A percentile compares a stretch with the other conserved stretches of the same genome.
Evolutionary conservation across 2,329 filamentous ascomycete species (phyloP).

Genomic region (Epichloe brachyelytri): DNA sequence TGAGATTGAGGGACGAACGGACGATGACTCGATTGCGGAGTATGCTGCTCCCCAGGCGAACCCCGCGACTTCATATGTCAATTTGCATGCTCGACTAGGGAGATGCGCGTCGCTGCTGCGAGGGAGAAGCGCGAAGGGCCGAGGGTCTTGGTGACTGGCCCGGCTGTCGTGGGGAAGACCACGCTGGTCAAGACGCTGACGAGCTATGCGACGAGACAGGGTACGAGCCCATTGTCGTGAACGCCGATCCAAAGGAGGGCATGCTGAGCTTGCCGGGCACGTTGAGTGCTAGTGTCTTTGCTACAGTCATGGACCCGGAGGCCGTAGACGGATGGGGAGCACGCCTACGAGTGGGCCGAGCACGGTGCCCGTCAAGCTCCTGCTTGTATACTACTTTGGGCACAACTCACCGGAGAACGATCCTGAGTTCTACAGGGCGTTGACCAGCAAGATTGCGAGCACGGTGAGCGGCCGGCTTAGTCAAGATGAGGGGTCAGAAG

Average conservation of each 20-base stretch:
- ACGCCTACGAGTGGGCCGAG: conserved; percentile 86
- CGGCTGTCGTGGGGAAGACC: conserved; percentile 71
- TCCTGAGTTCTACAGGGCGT: conserved; percentile 54
- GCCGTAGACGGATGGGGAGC: conserved; percentile 71
- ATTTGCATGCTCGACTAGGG: conserved; percentile 81
- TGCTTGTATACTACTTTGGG: conserved; percentile 83
- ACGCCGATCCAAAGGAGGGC: conserved; percentile 71
- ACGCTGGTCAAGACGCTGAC: conserved; percentile 65
- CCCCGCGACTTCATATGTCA: conserved; percentile 66
- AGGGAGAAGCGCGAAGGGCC: conserved; percentile 46
- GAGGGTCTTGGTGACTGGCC: conserved; percentile 72
- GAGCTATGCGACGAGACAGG: conserved; percentile 63
- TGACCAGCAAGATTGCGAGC: conserved; percentile 65
- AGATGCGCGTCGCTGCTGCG: conserved; percentile 50
- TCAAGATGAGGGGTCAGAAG: conserved; percentile 58
- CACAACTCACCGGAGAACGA: conserved; percentile 61
- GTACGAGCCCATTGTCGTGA: conserved; percentile 68
- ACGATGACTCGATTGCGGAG: conserved; percentile 44
- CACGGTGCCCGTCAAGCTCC: conserved; percentile 78
- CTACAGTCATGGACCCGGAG: conserved; percentile 71
- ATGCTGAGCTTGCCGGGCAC: conserved; percentile 69
- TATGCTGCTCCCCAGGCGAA: conserved; percentile 62
- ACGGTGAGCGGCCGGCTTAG: conserved; percentile 65
- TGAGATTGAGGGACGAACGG: conserved; percentile 54
- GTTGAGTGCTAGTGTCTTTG: conserved; percentile 75